phyloP scores from a whole-genome alignment of 441 rosid species.

The Gossypium lobatum region DNA sequence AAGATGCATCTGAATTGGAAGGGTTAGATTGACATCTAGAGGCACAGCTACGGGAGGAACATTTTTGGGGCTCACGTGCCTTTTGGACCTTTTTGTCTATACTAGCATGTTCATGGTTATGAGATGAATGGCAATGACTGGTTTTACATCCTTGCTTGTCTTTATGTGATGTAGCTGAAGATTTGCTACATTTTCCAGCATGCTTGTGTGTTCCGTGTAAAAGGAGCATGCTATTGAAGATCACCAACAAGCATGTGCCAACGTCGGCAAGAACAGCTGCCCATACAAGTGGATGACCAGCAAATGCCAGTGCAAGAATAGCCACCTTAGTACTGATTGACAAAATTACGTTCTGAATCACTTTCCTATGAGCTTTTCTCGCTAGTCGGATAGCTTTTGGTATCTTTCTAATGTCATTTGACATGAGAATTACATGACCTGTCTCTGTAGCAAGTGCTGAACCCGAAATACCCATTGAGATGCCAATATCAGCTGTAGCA shows the following conservation, averaged over 20 bases:
- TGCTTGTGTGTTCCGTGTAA: constrained; percentile 28
- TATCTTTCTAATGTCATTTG: constrained; percentile 74
- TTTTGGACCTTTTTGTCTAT: constrained; percentile 10
- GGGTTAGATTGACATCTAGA: constrained; percentile 8
- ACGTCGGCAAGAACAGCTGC: constrained; percentile 86
- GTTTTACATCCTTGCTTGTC: constrained; percentile 29
- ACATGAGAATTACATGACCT: constrained; percentile 70
- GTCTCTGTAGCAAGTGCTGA: constrained; percentile 89
- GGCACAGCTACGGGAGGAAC: constrained; percentile 13
- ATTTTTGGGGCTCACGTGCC: not conserved
- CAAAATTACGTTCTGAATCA: constrained; percentile 50
- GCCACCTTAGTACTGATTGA: constrained; percentile 56
- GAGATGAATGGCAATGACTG: constrained; percentile 17
- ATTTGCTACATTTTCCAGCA: constrained; percentile 7
- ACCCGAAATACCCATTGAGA: constrained; percentile 92
- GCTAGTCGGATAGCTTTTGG: constrained; percentile 64
- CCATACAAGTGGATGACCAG: constrained; percentile 85
- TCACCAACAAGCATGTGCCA: constrained; percentile 78
- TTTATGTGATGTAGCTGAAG: not conserved
- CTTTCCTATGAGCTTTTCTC: constrained; percentile 49
- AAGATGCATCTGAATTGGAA: not conserved
- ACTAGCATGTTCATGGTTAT: constrained; percentile 18
- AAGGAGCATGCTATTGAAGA: constrained; percentile 74
- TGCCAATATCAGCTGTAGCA: constrained; percentile 81
- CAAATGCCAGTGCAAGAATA: constrained; percentile 58